These are phyloP conservation scores for Sporothrix brunneoviolacea DNA, from an alignment of 2,329 filamentous ascomycete species.

Conservation along the genomic window DNA sequence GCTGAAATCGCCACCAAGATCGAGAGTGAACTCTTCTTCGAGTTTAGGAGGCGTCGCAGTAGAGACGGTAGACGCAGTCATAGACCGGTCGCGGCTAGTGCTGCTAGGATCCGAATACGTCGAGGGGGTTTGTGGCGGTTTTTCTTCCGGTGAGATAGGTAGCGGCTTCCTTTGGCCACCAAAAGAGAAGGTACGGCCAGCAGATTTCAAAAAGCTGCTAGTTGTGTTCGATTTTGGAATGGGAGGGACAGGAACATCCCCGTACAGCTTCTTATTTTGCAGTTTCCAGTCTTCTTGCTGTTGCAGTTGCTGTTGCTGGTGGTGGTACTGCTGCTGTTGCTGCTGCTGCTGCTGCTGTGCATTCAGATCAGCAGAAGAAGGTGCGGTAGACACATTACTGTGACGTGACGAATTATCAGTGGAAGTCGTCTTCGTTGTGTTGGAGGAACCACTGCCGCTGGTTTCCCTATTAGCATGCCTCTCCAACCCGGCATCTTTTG, in stretches of 20 bases:
- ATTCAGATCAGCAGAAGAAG: conserved; percentile 47
- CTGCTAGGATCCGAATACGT: conserved; percentile 28
- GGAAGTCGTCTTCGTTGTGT: conserved; percentile 53
- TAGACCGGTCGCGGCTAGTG: conserved; percentile 38
- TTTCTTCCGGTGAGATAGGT: conserved; percentile 31
- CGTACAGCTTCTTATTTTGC: conserved; percentile 31
- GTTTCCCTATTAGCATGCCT: conserved; percentile 11
- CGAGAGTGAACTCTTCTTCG: conserved; percentile 40
- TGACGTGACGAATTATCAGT: conserved; percentile 56
- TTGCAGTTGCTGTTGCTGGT: conserved; percentile 5
- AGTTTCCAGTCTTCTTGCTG: conserved; percentile 33
- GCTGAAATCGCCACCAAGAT: conserved; percentile 52
- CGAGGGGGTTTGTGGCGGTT: conserved; percentile 19
- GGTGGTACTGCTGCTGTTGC: conserved; percentile 5
- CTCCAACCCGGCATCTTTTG: background rate
- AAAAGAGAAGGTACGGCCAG: conserved; percentile 54
- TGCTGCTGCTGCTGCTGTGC: conserved; percentile 21
- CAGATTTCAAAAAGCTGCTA: conserved; percentile 47
- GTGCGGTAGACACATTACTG: conserved; percentile 55
- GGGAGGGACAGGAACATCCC: conserved; percentile 34
- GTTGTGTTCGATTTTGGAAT: conserved; percentile 41
- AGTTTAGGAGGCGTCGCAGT: conserved; percentile 47
- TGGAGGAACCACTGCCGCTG: conserved; percentile 55
- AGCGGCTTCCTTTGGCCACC: conserved; percentile 47
- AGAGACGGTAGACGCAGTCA: conserved; percentile 47